Evolutionary conservation across 305 asterid genomes (phyloP), one percentile per base, ranked within the genome.

Genomic region (Withania somnifera): DNA sequence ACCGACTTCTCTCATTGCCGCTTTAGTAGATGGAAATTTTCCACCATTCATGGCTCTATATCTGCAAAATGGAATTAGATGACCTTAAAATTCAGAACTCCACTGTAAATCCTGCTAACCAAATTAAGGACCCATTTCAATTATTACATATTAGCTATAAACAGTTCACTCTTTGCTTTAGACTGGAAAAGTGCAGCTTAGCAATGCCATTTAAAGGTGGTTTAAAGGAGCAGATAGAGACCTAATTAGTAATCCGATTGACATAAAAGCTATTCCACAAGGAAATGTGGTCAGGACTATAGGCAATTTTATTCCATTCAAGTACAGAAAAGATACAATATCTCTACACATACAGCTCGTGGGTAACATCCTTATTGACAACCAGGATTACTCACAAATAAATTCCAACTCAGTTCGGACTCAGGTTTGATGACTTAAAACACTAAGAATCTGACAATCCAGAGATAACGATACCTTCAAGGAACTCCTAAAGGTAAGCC

Each of bases 21-120:
- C 52, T 11, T 82, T 20, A 80, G 36, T 30, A 68, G 93, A 32
- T 53, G 99, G 98, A 88, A 92, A 95, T 85, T 93, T 93, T 90
- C 98, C 99, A 3, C 84, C 89, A 84, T 91, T 91, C 88, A 88
- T 78, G 84, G 84, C 87, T 91, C 89, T 90, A 86, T 92, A 93
- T 86, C 99, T 92, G 91, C 87, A 87, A 75, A 81, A 26, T 1
- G 45, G 61, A 50, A 50, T 26, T 50, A 75, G 26, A 9, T 71
- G 45, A 75, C 58, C 45, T 75, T 15, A 47, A 47, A 50, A 17
- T 75, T 75, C 80, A 28, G n/a, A 73, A 75, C 61, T 75, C 28
- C 61, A 28, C 45, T 2, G n/a, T 24, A 75, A 75, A 75, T 15
- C 61, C 45, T 50, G 61, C 45, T 26, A 26, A 50, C 45, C 61